A percentile compares a stretch with the other conserved stretches of the same genome.
These are phyloP conservation scores for Parsonsia alboflavescens DNA, from an alignment of 257 asterid species.

Conservation along the genomic window DNA sequence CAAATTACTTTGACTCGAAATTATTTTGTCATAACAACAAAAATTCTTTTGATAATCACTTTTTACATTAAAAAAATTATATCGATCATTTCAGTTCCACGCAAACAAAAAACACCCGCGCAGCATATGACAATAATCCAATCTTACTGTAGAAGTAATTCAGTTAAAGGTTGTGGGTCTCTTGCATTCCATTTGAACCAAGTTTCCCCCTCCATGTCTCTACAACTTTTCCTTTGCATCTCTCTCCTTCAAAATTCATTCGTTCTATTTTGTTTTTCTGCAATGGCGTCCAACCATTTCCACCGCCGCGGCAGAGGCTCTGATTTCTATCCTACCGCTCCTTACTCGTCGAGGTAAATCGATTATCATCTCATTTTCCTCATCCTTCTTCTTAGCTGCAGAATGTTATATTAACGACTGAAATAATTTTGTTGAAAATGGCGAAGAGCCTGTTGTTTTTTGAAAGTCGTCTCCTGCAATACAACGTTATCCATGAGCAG, in stretches of 20 bases:
- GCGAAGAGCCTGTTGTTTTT: neutral
- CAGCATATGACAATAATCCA: too few species aligned
- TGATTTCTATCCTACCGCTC: constrained; percentile 35
- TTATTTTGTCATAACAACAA: too few species aligned
- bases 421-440: neutral
- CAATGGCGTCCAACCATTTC: neutral
- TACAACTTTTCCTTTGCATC: neutral
- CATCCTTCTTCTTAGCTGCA: neutral
- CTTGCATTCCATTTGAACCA: neutral
- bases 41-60: too few species aligned
- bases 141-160: too few species aligned
- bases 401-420: neutral
- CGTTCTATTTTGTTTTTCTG: neutral
- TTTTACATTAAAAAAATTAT: too few species aligned
- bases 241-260: neutral
- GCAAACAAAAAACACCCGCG: too few species aligned
- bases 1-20: too few species aligned
- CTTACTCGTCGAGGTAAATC: constrained; percentile 58
- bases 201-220: neutral
- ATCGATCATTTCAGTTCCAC: too few species aligned
- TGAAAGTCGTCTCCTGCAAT: constrained; percentile 2
- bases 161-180: neutral
- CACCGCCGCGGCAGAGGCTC: constrained; percentile 9
- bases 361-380: neutral
- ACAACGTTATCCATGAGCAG: neutral